Conservation (phyloP, 2,329 filamentous ascomycete species). For the Colletotrichum sp. region DNA sequence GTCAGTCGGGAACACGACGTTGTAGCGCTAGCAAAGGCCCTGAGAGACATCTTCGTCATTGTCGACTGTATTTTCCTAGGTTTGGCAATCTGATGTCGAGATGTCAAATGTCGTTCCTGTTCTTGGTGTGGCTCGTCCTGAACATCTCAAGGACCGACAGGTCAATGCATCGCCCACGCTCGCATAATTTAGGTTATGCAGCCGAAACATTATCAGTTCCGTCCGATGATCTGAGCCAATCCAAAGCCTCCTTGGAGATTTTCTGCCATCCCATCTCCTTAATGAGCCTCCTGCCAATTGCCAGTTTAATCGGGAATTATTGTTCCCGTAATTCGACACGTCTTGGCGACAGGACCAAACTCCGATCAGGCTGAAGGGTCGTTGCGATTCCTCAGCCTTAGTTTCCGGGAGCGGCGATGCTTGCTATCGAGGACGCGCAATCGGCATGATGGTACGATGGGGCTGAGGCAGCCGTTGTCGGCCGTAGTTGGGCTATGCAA, state of each 20-base stretch:
- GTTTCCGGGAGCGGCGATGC: not conserved
- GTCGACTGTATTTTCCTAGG: not conserved
- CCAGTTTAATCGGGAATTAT: not conserved
- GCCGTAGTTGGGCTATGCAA: not conserved
- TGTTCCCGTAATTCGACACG: not conserved
- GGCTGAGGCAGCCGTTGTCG: not conserved
- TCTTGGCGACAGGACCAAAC: not conserved
- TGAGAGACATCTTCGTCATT: conserved; percentile 6
- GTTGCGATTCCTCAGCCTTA: not conserved
- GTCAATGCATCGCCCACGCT: not conserved
- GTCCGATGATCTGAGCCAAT: conserved; percentile 4
- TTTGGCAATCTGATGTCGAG: not conserved
- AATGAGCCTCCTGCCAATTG: not conserved
- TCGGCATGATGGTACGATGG: not conserved
- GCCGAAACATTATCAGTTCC: conserved; percentile 6
- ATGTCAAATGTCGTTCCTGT: not conserved
- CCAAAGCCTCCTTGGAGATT: not conserved
- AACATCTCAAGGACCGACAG: not conserved
- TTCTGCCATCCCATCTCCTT: conserved; percentile 8
- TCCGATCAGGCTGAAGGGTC: not conserved
- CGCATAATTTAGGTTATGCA: not conserved
- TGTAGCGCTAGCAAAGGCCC: not conserved
- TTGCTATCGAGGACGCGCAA: not conserved
- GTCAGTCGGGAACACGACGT: not conserved
- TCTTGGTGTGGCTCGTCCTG: not conserved